Conservation (phyloP, 2,329 filamentous ascomycete genomes). For the Penicillium concentricum region DNA sequence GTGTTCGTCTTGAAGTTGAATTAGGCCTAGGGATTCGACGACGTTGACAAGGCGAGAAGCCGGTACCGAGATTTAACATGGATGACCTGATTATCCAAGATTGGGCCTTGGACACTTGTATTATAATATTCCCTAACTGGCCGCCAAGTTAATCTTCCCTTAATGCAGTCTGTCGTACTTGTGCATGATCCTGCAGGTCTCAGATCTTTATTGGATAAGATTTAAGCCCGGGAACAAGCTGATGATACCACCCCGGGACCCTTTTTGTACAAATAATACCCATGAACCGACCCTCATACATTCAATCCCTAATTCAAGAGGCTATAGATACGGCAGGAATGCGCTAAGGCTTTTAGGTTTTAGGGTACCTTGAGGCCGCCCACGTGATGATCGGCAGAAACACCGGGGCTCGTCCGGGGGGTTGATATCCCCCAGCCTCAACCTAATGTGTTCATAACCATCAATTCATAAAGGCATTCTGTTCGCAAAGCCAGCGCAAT, state of each 20-base stretch:
- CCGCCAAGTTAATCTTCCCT: too few relatives aligned
- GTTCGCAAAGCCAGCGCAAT: constrained; percentile 40
- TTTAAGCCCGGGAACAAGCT: neutral
- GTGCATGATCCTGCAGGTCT: neutral
- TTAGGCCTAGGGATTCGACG: too few relatives aligned
- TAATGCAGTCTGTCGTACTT: neutral
- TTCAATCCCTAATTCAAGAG: neutral
- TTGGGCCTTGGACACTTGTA: too few relatives aligned
- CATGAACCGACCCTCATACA: constrained; percentile 5
- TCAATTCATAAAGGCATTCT: constrained; percentile 6
- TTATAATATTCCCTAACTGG: too few relatives aligned
- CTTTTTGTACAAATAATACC: neutral
- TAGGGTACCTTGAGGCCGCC: neutral
- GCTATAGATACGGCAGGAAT: neutral
- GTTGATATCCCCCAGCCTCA: neutral
- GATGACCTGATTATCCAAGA: too few relatives aligned
- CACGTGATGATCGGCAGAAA: constrained; percentile 12
- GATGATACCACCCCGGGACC: too few relatives aligned
- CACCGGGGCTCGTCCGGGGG: constrained; percentile 3
- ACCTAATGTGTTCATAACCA: constrained; percentile 1
- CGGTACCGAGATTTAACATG: too few relatives aligned
- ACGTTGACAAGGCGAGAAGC: too few relatives aligned
- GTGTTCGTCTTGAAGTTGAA: too few relatives aligned
- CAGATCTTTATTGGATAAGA: neutral
- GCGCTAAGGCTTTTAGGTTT: neutral